These are phyloP conservation scores for Termitomyces sp. DNA, from an alignment of 768 basidiomycete genomes.

Conservation along the genomic window DNA sequence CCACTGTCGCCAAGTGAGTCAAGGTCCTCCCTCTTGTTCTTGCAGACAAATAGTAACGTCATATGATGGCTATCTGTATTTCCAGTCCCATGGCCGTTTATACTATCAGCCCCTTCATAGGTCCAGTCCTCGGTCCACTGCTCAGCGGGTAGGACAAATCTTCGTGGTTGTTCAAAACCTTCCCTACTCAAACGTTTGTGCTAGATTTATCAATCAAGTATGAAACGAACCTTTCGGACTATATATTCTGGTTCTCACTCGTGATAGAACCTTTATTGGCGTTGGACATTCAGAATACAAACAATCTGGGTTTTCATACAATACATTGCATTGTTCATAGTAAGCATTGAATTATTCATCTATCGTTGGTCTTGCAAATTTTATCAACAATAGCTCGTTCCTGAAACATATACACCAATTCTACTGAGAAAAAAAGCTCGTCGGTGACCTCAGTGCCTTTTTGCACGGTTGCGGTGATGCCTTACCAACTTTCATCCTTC, in stretches of 20 bases:
- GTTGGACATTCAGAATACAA: conserved; percentile 76
- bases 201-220: conserved; percentile 68
- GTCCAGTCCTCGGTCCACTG: conserved; percentile 53
- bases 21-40: neutral
- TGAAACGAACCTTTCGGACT: conserved; percentile 3
- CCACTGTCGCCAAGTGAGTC: conserved; percentile 57
- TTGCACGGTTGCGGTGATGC: neutral
- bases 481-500: neutral
- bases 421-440: conserved; percentile 59
- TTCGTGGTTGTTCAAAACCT: neutral
- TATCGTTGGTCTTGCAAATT: neutral
- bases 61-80: neutral
- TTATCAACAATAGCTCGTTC: conserved; percentile 44
- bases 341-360: conserved; percentile 24
- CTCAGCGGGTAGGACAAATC: conserved; percentile 46
- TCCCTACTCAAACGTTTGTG: neutral
- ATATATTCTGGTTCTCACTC: neutral
- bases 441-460: conserved; percentile 28
- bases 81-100: conserved; percentile 52
- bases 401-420: conserved; percentile 69
- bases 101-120: conserved; percentile 51
- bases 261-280: conserved; percentile 54
- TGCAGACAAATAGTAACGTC: neutral
- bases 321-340: conserved; percentile 46
- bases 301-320: conserved; percentile 67